Evolutionary conservation across 768 basidiomycete species (phyloP), one percentile per base, ranked within the genome.

Genomic region (Phanerochaete carnosa): DNA sequence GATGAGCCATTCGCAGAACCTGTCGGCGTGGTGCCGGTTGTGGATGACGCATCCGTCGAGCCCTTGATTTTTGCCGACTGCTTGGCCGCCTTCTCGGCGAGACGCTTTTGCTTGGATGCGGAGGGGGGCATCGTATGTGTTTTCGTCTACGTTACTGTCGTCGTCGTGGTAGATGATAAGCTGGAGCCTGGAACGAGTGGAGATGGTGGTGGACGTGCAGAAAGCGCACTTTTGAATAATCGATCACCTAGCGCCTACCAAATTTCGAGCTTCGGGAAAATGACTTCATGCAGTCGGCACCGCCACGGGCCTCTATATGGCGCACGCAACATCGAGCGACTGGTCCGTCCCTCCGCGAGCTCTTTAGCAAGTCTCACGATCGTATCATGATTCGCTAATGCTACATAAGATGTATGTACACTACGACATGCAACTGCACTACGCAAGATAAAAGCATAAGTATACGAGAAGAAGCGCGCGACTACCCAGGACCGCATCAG

Each of bases 81-180:
- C 73, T 91, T 92, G 61, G 90, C 91, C 22, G 88, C 94, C 75
- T 97, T 97, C 75, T 96, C 95, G 62, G 93, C 95, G 59, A 97
- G 84, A 51, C 96, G 87, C 75, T 98, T 98, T 75, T 94, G 92
- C 72, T 93, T 93, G 50, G 91, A 90, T 26, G 88, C 81, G 55
- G 91, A 92, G 49, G 90, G 90, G 0, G 91, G 62, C 70, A 71
- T 71, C 50, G 29, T 43, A 19, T 9, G 39, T 43, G 11, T 43
- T 43, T 43, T 43, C 11, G 39, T 7, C 39, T 43, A 43, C 39
- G 39, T 19, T 19, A 19, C 33, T 6, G 7, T 43, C 39, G 39
- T 9, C 19, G 39, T 12, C 39, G 39, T 8, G 11, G 39, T 19
- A 43, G 39, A 19, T 4, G 39, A 43, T 9, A 19, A n/a, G n/a